phyloP scores from a whole-genome alignment of 2,329 filamentous ascomycete genomes.

The Huntiella decipiens region DNA sequence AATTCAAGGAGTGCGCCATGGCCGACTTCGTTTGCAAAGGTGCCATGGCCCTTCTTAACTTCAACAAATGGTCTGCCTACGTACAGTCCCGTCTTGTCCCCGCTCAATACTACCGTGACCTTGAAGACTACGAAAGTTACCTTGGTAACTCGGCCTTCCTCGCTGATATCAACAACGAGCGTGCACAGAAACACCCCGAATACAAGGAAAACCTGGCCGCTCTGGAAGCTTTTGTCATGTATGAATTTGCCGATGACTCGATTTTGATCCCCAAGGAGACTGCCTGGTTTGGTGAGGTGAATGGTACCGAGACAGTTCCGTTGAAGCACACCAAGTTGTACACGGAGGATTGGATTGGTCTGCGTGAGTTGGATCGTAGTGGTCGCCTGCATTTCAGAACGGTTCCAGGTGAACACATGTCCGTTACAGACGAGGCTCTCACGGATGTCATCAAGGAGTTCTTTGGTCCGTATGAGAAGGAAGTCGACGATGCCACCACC shows the following conservation, averaged over 20 bases:
- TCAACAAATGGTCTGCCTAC: constrained; percentile 60
- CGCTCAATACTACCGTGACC: constrained; percentile 82
- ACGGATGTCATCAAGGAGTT: constrained; percentile 46
- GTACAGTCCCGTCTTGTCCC: constrained; percentile 71
- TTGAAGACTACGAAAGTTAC: constrained; percentile 49
- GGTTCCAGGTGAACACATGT: constrained; percentile 67
- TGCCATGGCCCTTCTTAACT: constrained; percentile 57
- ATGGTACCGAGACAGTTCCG: constrained; percentile 45
- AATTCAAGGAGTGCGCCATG: constrained; percentile 55
- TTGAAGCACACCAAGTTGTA: constrained; percentile 57
- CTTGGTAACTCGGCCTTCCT: constrained; percentile 70
- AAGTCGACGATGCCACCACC: not conserved
- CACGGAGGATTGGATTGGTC: constrained; percentile 80
- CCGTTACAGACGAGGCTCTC: constrained; percentile 47
- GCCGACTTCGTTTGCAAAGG: constrained; percentile 66
- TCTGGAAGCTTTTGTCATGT: constrained; percentile 70
- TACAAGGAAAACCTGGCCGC: constrained; percentile 54
- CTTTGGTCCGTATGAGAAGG: constrained; percentile 30
- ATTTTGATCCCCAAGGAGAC: constrained; percentile 82
- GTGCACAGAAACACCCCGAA: constrained; percentile 46
- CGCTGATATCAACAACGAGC: constrained; percentile 93
- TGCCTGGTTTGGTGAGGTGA: constrained; percentile 78
- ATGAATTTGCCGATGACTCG: constrained; percentile 69
- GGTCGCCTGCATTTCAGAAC: constrained; percentile 59
- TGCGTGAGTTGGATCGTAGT: constrained; percentile 60